A percentile compares a stretch with the other conserved stretches of the same genome.
These are phyloP conservation scores for Suillus americanus DNA, from an alignment of 768 basidiomycete genomes.

Conservation along the genomic window DNA sequence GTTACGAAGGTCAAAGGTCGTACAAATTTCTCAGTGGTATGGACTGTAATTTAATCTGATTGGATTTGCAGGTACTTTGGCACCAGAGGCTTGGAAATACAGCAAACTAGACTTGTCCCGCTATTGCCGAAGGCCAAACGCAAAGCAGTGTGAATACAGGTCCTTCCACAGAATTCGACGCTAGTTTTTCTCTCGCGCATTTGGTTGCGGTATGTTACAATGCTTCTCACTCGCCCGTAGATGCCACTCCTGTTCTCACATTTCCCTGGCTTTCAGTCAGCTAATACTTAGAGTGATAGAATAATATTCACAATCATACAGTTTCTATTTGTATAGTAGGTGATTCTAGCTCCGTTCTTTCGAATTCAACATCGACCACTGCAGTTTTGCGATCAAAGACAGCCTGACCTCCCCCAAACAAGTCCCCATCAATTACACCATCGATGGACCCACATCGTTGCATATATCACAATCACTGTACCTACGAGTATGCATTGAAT, in stretches of 20 bases:
- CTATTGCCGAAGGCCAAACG: not conserved
- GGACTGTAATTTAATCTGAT: not conserved
- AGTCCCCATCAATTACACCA: not conserved
- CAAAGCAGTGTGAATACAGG: not conserved
- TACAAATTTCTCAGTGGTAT: not conserved
- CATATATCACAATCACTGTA: too few relatives aligned
- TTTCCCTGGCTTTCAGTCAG: not conserved
- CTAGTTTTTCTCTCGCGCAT: not conserved
- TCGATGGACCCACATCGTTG: not conserved
- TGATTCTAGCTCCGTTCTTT: not conserved
- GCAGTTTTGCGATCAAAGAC: not conserved
- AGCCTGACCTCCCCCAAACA: not conserved
- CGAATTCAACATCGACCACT: not conserved
- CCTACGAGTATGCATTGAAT: too few relatives aligned
- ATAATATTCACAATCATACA: not conserved
- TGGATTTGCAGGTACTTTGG: slow-evolving; percentile 30
- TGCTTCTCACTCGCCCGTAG: not conserved
- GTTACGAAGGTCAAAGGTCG: slow-evolving; percentile 23
- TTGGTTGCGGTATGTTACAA: not conserved
- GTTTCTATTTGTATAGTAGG: not conserved
- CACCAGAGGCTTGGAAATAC: slow-evolving; percentile 21
- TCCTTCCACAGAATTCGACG: not conserved
- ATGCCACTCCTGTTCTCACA: not conserved
- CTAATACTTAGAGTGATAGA: not conserved
- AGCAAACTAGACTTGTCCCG: slow-evolving; percentile 18